phyloP scores from a whole-genome alignment of 2,329 filamentous ascomycete genomes.

The Aureobasidium sp. region DNA sequence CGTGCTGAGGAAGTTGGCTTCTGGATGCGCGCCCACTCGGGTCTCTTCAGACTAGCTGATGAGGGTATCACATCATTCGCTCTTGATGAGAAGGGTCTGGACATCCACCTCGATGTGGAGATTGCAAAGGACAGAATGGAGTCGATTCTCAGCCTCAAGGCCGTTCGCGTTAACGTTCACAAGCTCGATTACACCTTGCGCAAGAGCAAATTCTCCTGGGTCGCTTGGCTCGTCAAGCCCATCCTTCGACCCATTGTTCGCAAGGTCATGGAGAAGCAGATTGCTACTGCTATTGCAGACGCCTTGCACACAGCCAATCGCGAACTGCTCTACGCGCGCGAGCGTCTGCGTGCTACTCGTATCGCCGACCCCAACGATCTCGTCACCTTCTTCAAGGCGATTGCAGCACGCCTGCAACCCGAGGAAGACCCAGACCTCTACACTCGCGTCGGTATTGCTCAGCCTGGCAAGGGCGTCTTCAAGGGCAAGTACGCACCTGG shows the following conservation, averaged over 20 bases:
- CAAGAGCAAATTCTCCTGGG: constrained; percentile 64
- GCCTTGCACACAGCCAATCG: constrained; percentile 67
- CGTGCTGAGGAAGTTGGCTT: constrained; percentile 83
- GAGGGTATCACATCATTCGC: constrained; percentile 79
- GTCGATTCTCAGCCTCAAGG: constrained; percentile 67
- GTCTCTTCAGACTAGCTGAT: constrained; percentile 66
- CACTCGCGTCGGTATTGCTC: constrained; percentile 59
- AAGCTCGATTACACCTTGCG: constrained; percentile 73
- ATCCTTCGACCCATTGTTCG: constrained; percentile 72
- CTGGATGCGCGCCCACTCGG: constrained; percentile 72
- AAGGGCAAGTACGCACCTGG: constrained; percentile 79
- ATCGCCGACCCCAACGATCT: constrained; percentile 74
- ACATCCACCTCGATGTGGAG: constrained; percentile 77
- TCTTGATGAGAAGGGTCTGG: constrained; percentile 78
- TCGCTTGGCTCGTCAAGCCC: constrained; percentile 79
- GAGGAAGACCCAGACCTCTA: constrained; percentile 69
- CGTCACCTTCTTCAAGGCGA: constrained; percentile 71
- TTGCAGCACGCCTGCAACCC: constrained; percentile 66
- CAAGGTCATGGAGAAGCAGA: constrained; percentile 67
- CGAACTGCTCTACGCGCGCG: constrained; percentile 77
- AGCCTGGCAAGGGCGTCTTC: constrained; percentile 58
- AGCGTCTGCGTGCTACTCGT: constrained; percentile 74
- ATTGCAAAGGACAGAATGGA: constrained; percentile 70
- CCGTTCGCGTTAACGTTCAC: constrained; percentile 74
- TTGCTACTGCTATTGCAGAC: constrained; percentile 62